A percentile compares a stretch with the other conserved stretches of the same genome.
phyloP scores from a whole-genome alignment of 257 asterid genomes.

The Rubia yunnanensis region DNA sequence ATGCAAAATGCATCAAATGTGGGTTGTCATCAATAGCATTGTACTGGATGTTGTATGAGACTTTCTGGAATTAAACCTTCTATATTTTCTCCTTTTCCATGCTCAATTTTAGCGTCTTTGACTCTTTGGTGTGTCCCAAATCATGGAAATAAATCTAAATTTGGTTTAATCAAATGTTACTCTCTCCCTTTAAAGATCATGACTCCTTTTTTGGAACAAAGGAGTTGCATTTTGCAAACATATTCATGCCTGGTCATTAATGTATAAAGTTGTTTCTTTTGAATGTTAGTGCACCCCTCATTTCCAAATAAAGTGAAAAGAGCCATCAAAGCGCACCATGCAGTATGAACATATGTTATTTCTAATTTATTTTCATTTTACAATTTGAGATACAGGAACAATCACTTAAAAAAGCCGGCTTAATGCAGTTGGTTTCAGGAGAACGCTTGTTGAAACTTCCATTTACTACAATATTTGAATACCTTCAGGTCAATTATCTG shows the following conservation, averaged over 20 bases:
- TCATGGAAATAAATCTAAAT: neutral
- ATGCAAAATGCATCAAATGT: no score
- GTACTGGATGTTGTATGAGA: neutral
- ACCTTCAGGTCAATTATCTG: constrained; percentile 55
- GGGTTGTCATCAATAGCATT: neutral
- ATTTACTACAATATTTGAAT: constrained; percentile 84
- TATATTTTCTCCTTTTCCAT: neutral
- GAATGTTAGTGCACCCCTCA: constrained; percentile 36
- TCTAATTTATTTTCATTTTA: neutral
- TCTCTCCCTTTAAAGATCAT: neutral
- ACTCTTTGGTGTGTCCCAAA: neutral
- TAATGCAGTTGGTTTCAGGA: constrained; percentile 50
- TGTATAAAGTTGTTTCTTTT: constrained; percentile 11
- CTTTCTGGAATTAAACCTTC: neutral
- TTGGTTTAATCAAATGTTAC: neutral
- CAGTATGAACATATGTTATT: constrained; percentile 29
- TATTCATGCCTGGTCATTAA: neutral
- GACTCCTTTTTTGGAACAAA: neutral
- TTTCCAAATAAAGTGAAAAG: constrained; percentile 47
- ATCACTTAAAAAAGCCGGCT: constrained; percentile 2
- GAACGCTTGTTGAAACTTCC: constrained; percentile 80
- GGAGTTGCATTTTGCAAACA: neutral
- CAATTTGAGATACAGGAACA: neutral
- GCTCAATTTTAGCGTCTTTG: neutral
- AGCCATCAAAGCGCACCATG: constrained; percentile 42